These are phyloP conservation scores for Pleodorina starrii DNA, from an alignment of 139 green algal genomes.

Conservation along the genomic window DNA sequence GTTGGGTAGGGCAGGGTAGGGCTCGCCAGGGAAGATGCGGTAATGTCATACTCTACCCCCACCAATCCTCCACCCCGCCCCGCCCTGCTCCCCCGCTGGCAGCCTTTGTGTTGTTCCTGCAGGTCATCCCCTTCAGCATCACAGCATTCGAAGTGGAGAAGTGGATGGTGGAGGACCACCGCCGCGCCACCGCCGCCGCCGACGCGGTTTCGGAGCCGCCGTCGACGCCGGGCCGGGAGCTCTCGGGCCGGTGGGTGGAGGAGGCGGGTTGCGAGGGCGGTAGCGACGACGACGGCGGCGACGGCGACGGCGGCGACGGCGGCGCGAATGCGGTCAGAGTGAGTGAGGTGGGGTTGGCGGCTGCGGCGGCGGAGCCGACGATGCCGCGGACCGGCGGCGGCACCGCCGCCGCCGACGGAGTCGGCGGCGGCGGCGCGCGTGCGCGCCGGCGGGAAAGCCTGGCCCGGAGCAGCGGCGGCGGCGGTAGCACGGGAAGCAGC, in stretches of 20 bases:
- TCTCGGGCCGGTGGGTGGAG: conserved; percentile 11
- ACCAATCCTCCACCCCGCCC: too few relatives aligned
- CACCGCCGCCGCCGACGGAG: background rate
- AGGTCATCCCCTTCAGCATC: conserved; percentile 57
- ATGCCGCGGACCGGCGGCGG: background rate
- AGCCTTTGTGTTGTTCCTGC: conserved; percentile 52
- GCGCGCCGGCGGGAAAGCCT: background rate
- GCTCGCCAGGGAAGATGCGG: too few relatives aligned
- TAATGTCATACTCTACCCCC: too few relatives aligned
- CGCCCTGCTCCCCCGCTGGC: too few relatives aligned
- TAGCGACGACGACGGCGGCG: background rate
- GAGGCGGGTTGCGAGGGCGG: background rate
- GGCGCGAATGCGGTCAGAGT: too few relatives aligned
- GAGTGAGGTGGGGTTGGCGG: background rate
- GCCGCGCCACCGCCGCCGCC: background rate
- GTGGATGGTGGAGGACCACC: conserved; percentile 43
- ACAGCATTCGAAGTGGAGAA: conserved; percentile 54
- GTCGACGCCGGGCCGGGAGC: background rate
- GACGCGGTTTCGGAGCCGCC: background rate
- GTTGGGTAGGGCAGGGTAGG: too few relatives aligned
- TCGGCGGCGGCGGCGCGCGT: background rate
- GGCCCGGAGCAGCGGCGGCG: background rate
- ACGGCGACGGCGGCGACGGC: background rate
- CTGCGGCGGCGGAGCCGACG: background rate
- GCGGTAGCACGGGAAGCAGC: background rate